Base-by-base conservation (phyloP, 768 basidiomycete species). In the Xerocomus brunneocitrinus region DNA sequence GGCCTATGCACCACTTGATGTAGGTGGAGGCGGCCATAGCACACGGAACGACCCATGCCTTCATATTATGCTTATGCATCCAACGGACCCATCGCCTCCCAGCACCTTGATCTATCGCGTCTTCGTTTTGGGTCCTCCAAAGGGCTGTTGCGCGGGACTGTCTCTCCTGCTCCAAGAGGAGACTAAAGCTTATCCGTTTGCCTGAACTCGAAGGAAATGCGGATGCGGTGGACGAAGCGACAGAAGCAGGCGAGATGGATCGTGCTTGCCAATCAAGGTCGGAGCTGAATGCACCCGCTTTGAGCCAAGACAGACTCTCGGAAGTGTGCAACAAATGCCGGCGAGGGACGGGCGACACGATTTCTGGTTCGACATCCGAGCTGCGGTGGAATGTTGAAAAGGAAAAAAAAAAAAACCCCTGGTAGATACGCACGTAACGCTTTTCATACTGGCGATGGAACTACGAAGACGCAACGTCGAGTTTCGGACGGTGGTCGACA, bases 51-150 rank as follows among this genome's bases (percentile, higher is more conserved):
- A 87, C 76, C 79, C 79, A 86, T 2, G 66, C 62, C 59, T 77
- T 83, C 65, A 88, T 65, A 16, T 76, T 79, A 32, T 79, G 74
- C 58, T 78, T 84, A 56, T 89, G 86, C 86, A 91, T 88, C 88
- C 87, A 92, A 40, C 84, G 76, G 36, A 89, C 73, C 84, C 84
- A 89, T 40, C 84, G 65, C 57, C 78, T 74, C 10, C 76, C 86
- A 68, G 82, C 76, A 31, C 77, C 73, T 4, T 58, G 59, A 45
- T 73, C 70, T 34, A 55, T 58, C 3, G 52, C 50, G 8, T 51
- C 50, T 16, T 62, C 66, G 10, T 52, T 52, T 31, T 57, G 60
- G 19, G 38, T 45, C 31, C 53, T 62, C 28, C 34, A 38, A 28
- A 57, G 54, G 6, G 73, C 51, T 4, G 43, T 25, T 7, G 38